A percentile compares a stretch with the other conserved stretches of the same genome.
Evolutionary conservation across 768 basidiomycete genomes (phyloP).

Genomic region (Dacryopinax primogenitus): DNA sequence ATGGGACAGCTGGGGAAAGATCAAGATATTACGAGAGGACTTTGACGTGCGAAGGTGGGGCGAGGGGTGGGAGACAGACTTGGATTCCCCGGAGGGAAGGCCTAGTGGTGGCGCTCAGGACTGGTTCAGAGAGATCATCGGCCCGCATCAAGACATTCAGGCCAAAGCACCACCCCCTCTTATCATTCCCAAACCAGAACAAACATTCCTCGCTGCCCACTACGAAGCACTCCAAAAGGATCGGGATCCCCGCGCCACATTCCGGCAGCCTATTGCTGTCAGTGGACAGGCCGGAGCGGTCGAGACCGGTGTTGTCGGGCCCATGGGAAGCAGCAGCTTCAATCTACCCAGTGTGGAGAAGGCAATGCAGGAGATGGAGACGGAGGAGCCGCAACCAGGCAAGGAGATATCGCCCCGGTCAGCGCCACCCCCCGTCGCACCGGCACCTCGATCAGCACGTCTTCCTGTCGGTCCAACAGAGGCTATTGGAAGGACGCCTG

Average conservation of each 20-base stretch:
- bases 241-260: conserved; percentile 76
- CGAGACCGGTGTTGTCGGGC: conserved; percentile 67
- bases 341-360: conserved; percentile 77
- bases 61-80: conserved; percentile 64
- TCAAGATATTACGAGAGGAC: conserved; percentile 73
- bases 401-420: background rate
- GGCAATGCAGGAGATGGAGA: conserved; percentile 80
- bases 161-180: conserved; percentile 58
- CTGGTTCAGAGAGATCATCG: conserved; percentile 58
- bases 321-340: conserved; percentile 77
- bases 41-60: conserved; percentile 76
- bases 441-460: conserved; percentile 12
- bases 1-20: conserved; percentile 99
- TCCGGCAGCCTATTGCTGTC: conserved; percentile 58
- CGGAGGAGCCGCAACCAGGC: conserved; percentile 27
- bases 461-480: conserved; percentile 2
- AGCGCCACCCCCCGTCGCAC: conserved; percentile 3
- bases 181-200: conserved; percentile 75
- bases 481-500: conserved; percentile 30
- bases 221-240: conserved; percentile 88
- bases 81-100: conserved; percentile 30
- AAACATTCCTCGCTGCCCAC: conserved; percentile 79
- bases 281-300: conserved; percentile 25
- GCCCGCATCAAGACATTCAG: conserved; percentile 53
- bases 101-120: conserved; percentile 47